Evolutionary conservation across 495 filamentous ascomycete genomes (phyloP), one percentile per base, ranked within the genome.

Genomic region (Bacidia rubella): DNA sequence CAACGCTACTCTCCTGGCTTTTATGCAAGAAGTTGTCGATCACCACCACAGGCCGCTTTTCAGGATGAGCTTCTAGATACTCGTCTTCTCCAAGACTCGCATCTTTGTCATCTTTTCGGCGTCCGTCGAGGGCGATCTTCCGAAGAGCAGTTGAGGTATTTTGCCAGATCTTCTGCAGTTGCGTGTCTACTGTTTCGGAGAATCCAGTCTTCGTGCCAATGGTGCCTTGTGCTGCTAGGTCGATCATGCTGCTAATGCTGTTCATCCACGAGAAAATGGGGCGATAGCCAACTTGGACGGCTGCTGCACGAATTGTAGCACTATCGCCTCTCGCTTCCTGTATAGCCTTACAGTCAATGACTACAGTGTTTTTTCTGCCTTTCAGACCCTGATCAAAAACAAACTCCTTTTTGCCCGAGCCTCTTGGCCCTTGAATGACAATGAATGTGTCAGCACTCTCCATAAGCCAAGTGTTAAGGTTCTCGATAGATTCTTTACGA

Each of bases 211-310:
- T 95, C 43, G 89, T 84, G 11, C 92, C 92, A 35, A 93, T 94
- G 32, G 90, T 89, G 54, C 92, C 85, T 59, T 96, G 90, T 15
- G 90, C 84, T 17, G 89, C 92, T 40, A 98, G 77, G 57, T 98
- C 92, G 55, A 95, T 73, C 56, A 95, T 74, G 63, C 87, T 94
- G 65, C 85, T 93, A 52, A 96, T 76, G 56, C 81, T 95, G 64
- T 98, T 98, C 71, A 92, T 82, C 86, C 88, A 98, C 0, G 86
- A 90, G 65, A 98, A 98, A 5, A 98, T 77, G 0, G 92, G 92
- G 1, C 87, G 73, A 59, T 97, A 98, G 38, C 92, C 92, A 51
- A 97, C 92, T 60, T 90, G 78, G 3, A 68, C 64, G 1, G 93
- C 93, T 1, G 88, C 84, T 45, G 84, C 81, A 51, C 74, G 71